Conservation (phyloP, 208 protist species). For the Acanthamoeba sp. region DNA sequence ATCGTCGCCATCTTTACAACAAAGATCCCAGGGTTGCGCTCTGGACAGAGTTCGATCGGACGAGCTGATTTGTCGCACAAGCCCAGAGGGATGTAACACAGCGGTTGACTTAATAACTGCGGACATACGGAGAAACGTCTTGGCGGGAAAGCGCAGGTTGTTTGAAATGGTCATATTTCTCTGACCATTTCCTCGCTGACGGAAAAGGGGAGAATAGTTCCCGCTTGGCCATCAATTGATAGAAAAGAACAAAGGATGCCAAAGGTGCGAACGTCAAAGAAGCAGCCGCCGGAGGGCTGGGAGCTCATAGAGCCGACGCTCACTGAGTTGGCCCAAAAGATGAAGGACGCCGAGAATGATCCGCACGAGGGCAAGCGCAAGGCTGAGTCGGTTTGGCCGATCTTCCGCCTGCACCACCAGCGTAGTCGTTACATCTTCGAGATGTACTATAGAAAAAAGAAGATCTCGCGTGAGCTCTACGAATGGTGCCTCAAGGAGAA, state of each 20-base stretch:
- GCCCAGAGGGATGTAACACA: no score
- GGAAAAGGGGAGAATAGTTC: background rate
- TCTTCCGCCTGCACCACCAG: conserved; percentile 91
- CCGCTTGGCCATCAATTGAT: background rate
- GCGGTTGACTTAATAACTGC: no score
- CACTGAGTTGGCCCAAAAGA: conserved; percentile 89
- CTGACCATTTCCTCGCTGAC: background rate
- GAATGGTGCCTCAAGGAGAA: conserved; percentile 91
- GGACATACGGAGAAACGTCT: no score
- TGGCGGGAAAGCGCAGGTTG: no score
- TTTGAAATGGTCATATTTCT: no score
- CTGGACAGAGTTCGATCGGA: background rate
- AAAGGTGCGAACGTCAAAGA: conserved; percentile 72
- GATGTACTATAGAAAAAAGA: conserved; percentile 89
- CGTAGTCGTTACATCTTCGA: conserved; percentile 91
- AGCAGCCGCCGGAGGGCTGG: conserved; percentile 88
- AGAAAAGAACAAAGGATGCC: conserved; percentile 67
- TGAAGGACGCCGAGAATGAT: conserved; percentile 90
- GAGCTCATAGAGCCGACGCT: conserved; percentile 89
- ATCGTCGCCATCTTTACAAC: background rate
- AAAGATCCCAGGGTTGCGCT: no score
- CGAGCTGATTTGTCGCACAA: no score
- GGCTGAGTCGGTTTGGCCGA: conserved; percentile 89
- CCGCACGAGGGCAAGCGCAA: conserved; percentile 92
- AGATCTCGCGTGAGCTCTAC: conserved; percentile 91